A percentile compares a stretch with the other conserved stretches of the same genome.
Conservation (phyloP, 2,329 filamentous ascomycete genomes). For the Daldinia sp. region DNA sequence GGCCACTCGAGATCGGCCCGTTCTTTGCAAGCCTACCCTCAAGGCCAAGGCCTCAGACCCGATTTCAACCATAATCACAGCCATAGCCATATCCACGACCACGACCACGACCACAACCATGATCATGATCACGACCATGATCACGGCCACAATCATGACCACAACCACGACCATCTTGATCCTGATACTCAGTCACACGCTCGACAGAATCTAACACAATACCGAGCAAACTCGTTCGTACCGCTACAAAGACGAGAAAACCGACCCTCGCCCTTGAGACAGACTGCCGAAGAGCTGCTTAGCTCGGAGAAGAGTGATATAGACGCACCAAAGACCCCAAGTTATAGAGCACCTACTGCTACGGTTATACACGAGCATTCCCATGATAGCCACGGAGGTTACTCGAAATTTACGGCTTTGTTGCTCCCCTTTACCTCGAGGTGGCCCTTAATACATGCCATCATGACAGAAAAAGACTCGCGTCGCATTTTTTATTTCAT, state of each 20-base stretch:
- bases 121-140: slow-evolving; percentile 52
- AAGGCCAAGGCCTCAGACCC: slow-evolving; percentile 45
- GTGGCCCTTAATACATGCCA: slow-evolving; percentile 84
- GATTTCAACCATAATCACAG: slow-evolving; percentile 51
- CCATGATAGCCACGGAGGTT: slow-evolving; percentile 54
- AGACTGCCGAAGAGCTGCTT: slow-evolving; percentile 45
- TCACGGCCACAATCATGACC: slow-evolving; percentile 53
- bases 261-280: slow-evolving; percentile 51
- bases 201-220: slow-evolving; percentile 50
- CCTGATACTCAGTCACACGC: slow-evolving; percentile 44
- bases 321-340: slow-evolving; percentile 35
- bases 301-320: slow-evolving; percentile 41
- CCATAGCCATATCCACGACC: slow-evolving; percentile 52
- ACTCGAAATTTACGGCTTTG: slow-evolving; percentile 78
- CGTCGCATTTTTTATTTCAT: slow-evolving; percentile 98
- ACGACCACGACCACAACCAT: slow-evolving; percentile 51
- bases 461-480: slow-evolving; percentile 91
- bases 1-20: slow-evolving; percentile 54
- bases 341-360: slow-evolving; percentile 30
- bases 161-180: slow-evolving; percentile 49
- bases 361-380: slow-evolving; percentile 44
- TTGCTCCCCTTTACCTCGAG: slow-evolving; percentile 76
- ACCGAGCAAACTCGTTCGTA: slow-evolving; percentile 52
- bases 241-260: slow-evolving; percentile 53
- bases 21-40: slow-evolving; percentile 50